A percentile compares a stretch with the other conserved stretches of the same genome.
These are phyloP conservation scores for Parastagonospora nodorum DNA, from an alignment of 2,329 filamentous ascomycete species.

Conservation along the genomic window DNA sequence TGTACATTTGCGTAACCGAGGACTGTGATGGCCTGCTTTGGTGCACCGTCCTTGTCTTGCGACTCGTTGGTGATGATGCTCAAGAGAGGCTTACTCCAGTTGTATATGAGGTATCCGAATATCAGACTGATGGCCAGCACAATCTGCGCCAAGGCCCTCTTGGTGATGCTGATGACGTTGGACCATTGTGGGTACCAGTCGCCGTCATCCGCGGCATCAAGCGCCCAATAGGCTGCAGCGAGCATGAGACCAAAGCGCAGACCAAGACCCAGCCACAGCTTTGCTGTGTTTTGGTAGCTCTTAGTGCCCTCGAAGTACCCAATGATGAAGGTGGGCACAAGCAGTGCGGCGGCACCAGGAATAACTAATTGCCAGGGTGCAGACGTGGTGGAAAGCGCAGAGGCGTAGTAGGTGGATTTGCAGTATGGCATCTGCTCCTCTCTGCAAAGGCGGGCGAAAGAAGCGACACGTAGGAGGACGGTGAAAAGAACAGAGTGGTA, in stretches of 20 bases:
- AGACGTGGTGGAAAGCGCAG: slow-evolving; percentile 87
- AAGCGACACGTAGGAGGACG: slow-evolving; percentile 76
- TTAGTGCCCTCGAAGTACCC: slow-evolving; percentile 80
- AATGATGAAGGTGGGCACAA: slow-evolving; percentile 75
- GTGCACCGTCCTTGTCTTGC: slow-evolving; percentile 23
- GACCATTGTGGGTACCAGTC: slow-evolving; percentile 70
- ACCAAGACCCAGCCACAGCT: slow-evolving; percentile 80
- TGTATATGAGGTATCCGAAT: slow-evolving; percentile 82
- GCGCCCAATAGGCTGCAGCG: slow-evolving; percentile 80
- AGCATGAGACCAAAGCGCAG: slow-evolving; percentile 78
- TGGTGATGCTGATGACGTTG: slow-evolving; percentile 69
- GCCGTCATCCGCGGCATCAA: slow-evolving; percentile 86
- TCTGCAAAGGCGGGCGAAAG: slow-evolving; percentile 88
- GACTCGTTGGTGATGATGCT: slow-evolving; percentile 62
- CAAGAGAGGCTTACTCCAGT: slow-evolving; percentile 84
- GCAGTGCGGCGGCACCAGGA: slow-evolving; percentile 73
- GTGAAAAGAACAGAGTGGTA: slow-evolving; percentile 88
- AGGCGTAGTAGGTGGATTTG: slow-evolving; percentile 93
- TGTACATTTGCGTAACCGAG: slow-evolving; percentile 93
- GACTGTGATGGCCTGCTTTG: slow-evolving; percentile 67
- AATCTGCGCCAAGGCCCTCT: slow-evolving; percentile 78
- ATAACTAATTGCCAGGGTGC: slow-evolving; percentile 86
- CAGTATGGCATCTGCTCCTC: slow-evolving; percentile 99
- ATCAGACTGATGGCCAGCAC: slow-evolving; percentile 80
- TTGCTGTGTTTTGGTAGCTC: slow-evolving; percentile 85